These are phyloP conservation scores for Botryosphaeria dothidea DNA, from an alignment of 2,329 filamentous ascomycete genomes.

Conservation along the genomic window DNA sequence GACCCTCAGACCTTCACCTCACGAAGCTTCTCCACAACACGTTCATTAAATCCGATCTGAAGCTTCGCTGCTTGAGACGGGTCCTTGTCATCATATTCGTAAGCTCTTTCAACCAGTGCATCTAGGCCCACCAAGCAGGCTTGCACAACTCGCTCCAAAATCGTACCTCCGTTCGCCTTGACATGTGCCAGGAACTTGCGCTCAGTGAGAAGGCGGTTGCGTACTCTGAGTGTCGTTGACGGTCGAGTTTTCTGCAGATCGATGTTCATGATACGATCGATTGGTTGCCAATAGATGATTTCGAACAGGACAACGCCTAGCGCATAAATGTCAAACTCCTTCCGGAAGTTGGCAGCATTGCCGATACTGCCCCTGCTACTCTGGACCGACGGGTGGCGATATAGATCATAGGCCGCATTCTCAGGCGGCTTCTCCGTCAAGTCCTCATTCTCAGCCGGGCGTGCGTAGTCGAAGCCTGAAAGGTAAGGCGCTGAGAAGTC, in stretches of 20 bases:
- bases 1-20: conserved; percentile 27
- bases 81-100: conserved; percentile 32
- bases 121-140: conserved; percentile 32
- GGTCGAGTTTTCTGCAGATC: conserved; percentile 38
- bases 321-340: conserved; percentile 55
- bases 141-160: conserved; percentile 29
- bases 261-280: conserved; percentile 48
- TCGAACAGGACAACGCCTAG: conserved; percentile 56
- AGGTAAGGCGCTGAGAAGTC: conserved; percentile 48
- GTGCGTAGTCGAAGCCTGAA: conserved; percentile 58
- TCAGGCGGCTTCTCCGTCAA: conserved; percentile 52
- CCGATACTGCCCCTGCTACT: conserved; percentile 25
- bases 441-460: conserved; percentile 53
- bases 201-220: conserved; percentile 30
- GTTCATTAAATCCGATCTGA: conserved; percentile 34
- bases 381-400: conserved; percentile 51
- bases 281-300: conserved; percentile 54
- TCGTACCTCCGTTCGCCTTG: conserved; percentile 29
- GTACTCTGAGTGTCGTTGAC: conserved; percentile 41
- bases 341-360: conserved; percentile 39
- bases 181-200: conserved; percentile 28
- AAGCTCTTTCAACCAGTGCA: conserved; percentile 27
- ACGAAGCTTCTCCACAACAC: conserved; percentile 32
- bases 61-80: conserved; percentile 30
- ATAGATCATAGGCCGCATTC: conserved; percentile 50